A percentile compares a stretch with the other conserved stretches of the same genome.
phyloP scores from a whole-genome alignment of 495 filamentous ascomycete species.

The Podospora pseudopauciseta region DNA sequence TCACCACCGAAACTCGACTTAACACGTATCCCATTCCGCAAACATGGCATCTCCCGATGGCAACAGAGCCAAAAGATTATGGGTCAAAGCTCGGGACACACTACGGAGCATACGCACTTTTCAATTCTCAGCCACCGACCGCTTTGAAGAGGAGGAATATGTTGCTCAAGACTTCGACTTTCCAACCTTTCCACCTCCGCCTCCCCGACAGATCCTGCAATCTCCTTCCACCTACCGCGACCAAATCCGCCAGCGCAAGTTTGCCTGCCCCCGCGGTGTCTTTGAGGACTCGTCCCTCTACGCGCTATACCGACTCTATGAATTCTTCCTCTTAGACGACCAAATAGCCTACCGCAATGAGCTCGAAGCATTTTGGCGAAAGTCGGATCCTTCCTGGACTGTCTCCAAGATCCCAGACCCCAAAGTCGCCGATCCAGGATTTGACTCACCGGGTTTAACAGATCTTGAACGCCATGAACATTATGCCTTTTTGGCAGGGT shows the following conservation, averaged over 20 bases:
- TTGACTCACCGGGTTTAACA: background rate
- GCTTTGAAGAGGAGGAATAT: background rate
- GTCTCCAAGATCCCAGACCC: background rate
- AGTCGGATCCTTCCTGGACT: background rate
- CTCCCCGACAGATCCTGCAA: background rate
- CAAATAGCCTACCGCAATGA: background rate
- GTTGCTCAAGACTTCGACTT: background rate
- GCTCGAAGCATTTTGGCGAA: background rate
- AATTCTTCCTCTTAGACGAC: background rate
- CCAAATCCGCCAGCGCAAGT: constrained; percentile 8
- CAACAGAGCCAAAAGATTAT: background rate
- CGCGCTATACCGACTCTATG: background rate
- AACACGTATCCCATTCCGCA: background rate
- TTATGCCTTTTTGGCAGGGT: background rate
- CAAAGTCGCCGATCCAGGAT: background rate
- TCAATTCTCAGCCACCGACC: too few species aligned
- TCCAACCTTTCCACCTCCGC: background rate
- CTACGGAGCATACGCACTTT: background rate
- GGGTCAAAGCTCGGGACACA: background rate
- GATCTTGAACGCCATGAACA: background rate
- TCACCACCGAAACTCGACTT: background rate
- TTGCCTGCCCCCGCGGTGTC: background rate
- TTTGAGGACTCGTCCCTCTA: constrained; percentile 10
- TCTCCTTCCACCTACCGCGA: background rate
- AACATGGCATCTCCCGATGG: background rate